Evolutionary conservation across 768 basidiomycete genomes (phyloP).

Genomic region (Tylopilus felleus): DNA sequence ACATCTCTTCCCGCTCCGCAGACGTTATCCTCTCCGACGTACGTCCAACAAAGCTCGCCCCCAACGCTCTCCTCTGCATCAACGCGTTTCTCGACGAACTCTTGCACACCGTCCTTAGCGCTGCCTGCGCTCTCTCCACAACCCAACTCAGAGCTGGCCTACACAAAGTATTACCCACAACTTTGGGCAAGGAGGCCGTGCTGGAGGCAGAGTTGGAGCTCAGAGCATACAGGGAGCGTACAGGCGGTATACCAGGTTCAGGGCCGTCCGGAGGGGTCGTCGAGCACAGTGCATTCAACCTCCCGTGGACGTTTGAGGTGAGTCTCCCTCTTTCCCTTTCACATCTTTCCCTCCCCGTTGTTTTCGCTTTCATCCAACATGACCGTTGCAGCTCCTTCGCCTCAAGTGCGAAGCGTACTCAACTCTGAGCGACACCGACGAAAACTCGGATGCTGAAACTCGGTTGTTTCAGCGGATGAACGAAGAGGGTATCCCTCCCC

Average conservation of each 20-base stretch:
- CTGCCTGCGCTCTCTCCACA: constrained; percentile 66
- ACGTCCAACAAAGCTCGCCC: constrained; percentile 81
- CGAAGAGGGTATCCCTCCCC: constrained; percentile 48
- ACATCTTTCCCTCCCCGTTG: background rate
- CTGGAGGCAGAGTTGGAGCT: constrained; percentile 92
- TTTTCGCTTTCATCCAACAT: constrained; percentile 12
- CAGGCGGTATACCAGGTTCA: constrained; percentile 36
- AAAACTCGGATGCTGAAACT: constrained; percentile 63
- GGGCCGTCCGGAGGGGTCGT: constrained; percentile 29
- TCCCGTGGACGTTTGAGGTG: constrained; percentile 78
- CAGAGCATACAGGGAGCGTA: constrained; percentile 84
- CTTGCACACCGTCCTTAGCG: constrained; percentile 65
- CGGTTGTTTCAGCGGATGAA: constrained; percentile 62
- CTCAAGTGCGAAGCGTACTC: constrained; percentile 90
- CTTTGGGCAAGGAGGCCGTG: constrained; percentile 86
- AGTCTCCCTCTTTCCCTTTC: constrained; percentile 1
- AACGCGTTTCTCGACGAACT: constrained; percentile 86
- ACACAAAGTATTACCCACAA: constrained; percentile 69
- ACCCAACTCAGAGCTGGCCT: constrained; percentile 71
- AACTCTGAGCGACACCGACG: constrained; percentile 76
- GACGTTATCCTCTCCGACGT: constrained; percentile 92
- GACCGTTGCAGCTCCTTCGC: constrained; percentile 54
- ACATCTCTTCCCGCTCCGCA: constrained; percentile 80
- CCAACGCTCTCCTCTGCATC: constrained; percentile 72
- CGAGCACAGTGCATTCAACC: constrained; percentile 61